Evolutionary conservation across 2,329 filamentous ascomycete genomes (phyloP), one percentile per base, ranked within the genome.

Genomic region (Zymoseptoria pseudotritici): DNA sequence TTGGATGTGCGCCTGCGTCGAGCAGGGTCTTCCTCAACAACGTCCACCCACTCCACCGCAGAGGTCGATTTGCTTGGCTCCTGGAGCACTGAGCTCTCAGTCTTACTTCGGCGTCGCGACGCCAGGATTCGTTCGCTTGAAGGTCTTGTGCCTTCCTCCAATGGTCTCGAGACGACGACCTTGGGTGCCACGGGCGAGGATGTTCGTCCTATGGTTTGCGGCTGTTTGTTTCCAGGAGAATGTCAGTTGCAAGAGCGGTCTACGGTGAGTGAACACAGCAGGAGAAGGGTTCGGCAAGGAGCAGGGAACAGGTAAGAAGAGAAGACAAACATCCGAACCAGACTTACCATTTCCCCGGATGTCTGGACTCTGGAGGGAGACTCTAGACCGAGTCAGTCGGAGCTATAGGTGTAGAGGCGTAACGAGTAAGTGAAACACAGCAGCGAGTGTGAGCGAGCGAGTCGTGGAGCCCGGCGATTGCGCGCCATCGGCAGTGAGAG

Each of bases 41-140:
- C 58, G 60, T 71, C 69, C 20, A 67, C 58, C 70, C 70, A 71
- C 53, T 70, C 67, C 55, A 55, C 49, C 19, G 65, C 63, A 10
- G 65, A 65, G 57, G 58, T 36, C 49, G 26, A 29, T 42, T 62
- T 59, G 56, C 58, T 50, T 55, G 60, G 61, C 53, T 64, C 66
- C 60, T 64, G 62, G 52, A 50, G 54, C 49, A 58, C 62, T 8
- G 59, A 60, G 51, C 62, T 63, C 26, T 61, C 59, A 49, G 63
- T 60, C 61, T 66, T 61, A 60, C 63, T 63, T 36, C 69, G 61
- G 52, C 60, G 61, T 63, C 65, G 64, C 42, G 59, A 61, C 46
- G 65, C 63, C 61, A 61, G 60, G 19, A 54, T 63, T 36, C 57
- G 55, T 53, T 54, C 55, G 24, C 49, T 61, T 19, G 26, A 51